phyloP scores from a whole-genome alignment of 169 alveolate species.

The Plasmodium ovale region DNA sequence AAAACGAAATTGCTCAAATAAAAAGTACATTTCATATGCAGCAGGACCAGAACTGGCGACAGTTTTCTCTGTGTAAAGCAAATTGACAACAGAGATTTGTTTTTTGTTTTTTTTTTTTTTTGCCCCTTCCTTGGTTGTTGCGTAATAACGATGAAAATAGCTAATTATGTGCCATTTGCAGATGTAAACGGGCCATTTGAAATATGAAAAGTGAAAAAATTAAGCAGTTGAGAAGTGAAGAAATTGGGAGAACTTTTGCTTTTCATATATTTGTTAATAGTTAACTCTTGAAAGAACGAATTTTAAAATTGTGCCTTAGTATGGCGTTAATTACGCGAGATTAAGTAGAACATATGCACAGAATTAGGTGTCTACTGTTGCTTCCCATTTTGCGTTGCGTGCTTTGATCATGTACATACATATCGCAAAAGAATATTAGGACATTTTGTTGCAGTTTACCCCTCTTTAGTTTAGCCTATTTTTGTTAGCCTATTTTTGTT shows the following conservation, averaged over 20 bases:
- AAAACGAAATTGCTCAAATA: background rate
- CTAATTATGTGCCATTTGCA: no score
- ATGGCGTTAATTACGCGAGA: background rate
- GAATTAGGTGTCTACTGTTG: constrained; percentile 1
- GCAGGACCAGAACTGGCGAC: background rate
- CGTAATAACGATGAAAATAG: no score
- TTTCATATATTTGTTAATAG: constrained; percentile 5
- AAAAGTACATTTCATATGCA: constrained; percentile 16
- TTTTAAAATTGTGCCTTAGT: constrained; percentile 12
- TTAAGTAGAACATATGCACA: background rate
- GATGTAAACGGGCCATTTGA: no score
- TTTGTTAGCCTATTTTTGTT: background rate
- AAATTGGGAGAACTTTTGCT: background rate
- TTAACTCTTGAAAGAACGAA: constrained; percentile 14
- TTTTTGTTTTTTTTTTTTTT: no score
- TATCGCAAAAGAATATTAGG: no score
- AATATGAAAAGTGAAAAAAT: no score
- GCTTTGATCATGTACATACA: background rate
- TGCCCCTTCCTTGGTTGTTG: no score
- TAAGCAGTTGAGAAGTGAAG: background rate
- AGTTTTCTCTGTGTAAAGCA: background rate
- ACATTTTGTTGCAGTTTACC: constrained; percentile 15
- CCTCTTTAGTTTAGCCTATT: background rate
- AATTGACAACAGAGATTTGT: constrained; percentile 2
- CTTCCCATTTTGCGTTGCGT: background rate